Conservation (phyloP, 257 asterid genomes). For the Gynochthodes officinalis region DNA sequence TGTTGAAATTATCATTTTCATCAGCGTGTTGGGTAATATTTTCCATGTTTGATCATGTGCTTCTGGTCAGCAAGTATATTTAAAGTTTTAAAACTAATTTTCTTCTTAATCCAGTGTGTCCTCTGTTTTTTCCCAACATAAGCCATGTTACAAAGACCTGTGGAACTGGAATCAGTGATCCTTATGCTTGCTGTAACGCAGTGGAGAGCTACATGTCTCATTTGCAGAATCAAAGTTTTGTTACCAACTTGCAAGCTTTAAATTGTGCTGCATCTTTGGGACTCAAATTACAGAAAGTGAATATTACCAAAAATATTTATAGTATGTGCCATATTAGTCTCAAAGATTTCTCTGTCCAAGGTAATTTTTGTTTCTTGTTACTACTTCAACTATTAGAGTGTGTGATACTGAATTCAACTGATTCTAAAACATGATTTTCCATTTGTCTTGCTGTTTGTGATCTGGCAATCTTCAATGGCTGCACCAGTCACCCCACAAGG, state of each 20-base stretch:
- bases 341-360: slow-evolving; percentile 98
- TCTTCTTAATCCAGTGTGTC: slow-evolving; percentile 59
- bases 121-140: slow-evolving; percentile 76
- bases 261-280: slow-evolving; percentile 95
- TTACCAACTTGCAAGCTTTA: slow-evolving; percentile 94
- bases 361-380: slow-evolving; percentile 37
- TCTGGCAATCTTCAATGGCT: slow-evolving; percentile 33
- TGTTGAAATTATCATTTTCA: neutral
- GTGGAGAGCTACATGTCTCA: slow-evolving; percentile 71
- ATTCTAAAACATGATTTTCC: slow-evolving; percentile 32
- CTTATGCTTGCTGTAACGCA: slow-evolving; percentile 63
- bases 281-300: slow-evolving; percentile 60
- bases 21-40: neutral
- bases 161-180: slow-evolving; percentile 42
- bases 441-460: slow-evolving; percentile 30
- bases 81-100: slow-evolving; percentile 2
- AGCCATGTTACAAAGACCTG: slow-evolving; percentile 66
- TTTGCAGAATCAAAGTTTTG: slow-evolving; percentile 92
- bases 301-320: slow-evolving; percentile 65
- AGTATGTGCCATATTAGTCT: slow-evolving; percentile 78
- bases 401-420: slow-evolving; percentile 4
- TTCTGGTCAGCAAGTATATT: neutral
- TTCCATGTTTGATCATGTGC: neutral
- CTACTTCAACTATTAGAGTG: neutral
- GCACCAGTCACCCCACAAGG: slow-evolving; percentile 76